These are phyloP conservation scores for Leccinellum luteum DNA, from an alignment of 768 basidiomycete genomes.

Conservation along the genomic window DNA sequence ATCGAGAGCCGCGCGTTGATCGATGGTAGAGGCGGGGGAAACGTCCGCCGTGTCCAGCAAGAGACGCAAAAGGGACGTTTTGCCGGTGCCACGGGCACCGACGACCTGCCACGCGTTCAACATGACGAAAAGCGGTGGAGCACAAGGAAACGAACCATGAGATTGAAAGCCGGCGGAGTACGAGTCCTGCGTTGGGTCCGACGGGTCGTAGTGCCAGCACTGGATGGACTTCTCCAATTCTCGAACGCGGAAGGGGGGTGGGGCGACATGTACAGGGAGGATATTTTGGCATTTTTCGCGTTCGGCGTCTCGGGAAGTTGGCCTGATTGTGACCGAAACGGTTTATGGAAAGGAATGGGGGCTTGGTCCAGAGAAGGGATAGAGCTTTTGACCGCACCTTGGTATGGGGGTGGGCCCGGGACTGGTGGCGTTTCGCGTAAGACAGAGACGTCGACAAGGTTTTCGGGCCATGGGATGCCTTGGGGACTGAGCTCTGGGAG, in stretches of 20 bases:
- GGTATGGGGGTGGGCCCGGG: constrained; percentile 38
- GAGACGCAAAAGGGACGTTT: constrained; percentile 78
- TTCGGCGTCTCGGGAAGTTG: constrained; percentile 24
- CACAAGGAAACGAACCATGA: constrained; percentile 57
- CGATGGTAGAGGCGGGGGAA: constrained; percentile 71
- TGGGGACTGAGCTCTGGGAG: constrained; percentile 73
- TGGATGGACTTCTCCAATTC: constrained; percentile 42
- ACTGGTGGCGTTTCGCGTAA: constrained; percentile 45
- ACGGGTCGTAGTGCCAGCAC: constrained; percentile 40
- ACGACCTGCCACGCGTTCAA: constrained; percentile 52
- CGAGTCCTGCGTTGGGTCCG: constrained; percentile 64
- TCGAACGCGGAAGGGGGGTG: constrained; percentile 63
- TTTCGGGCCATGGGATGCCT: constrained; percentile 83
- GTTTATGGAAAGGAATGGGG: constrained; percentile 81
- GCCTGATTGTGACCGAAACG: constrained; percentile 56
- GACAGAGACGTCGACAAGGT: constrained; percentile 70
- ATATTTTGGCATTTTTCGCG: constrained; percentile 51
- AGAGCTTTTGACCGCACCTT: constrained; percentile 73
- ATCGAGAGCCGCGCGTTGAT: constrained; percentile 65
- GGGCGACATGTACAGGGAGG: constrained; percentile 64
- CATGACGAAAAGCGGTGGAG: background rate
- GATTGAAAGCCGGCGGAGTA: constrained; percentile 75
- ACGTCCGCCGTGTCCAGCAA: constrained; percentile 83
- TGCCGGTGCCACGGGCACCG: constrained; percentile 78
- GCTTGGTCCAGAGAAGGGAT: constrained; percentile 49